Conservation (phyloP, 306 rosid genomes). For the Sesbania bispinosa region DNA sequence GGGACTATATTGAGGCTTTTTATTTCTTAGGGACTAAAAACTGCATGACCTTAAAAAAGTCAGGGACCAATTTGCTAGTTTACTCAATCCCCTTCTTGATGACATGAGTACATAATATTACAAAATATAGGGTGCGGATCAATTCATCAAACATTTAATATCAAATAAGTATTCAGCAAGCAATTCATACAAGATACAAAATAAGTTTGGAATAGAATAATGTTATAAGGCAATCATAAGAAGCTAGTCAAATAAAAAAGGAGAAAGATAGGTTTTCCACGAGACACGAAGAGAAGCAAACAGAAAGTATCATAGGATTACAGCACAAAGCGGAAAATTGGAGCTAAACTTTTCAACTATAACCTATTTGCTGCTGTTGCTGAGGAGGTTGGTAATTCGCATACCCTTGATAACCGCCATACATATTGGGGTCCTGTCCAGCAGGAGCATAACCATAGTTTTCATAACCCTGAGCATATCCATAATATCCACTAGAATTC, state of each 20-base stretch:
- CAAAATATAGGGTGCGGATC: too few species aligned
- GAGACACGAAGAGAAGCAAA: constrained; percentile 1
- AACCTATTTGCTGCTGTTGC: constrained; percentile 80
- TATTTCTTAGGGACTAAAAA: too few species aligned
- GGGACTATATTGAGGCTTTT: too few species aligned
- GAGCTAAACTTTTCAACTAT: constrained; percentile 39
- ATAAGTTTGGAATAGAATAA: constrained; percentile 20
- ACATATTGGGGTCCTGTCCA: constrained; percentile 82
- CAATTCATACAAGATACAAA: constrained; percentile 18
- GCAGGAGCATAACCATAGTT: constrained; percentile 74
- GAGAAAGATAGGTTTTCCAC: background rate
- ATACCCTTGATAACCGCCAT: constrained; percentile 69
- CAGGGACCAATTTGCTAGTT: too few species aligned
- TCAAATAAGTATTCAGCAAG: constrained; percentile 11
- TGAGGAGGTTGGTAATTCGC: constrained; percentile 76
- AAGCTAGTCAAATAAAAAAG: background rate
- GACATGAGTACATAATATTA: too few species aligned
- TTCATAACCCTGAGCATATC: constrained; percentile 77
- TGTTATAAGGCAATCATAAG: constrained; percentile 28
- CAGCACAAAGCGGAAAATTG: constrained; percentile 21
- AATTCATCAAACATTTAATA: background rate
- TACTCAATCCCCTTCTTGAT: too few species aligned
- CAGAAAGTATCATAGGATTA: constrained; percentile 36
- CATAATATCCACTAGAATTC: constrained; percentile 67
- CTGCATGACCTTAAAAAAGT: too few species aligned